A percentile compares a stretch with the other conserved stretches of the same genome.
Evolutionary conservation across 2,329 filamentous ascomycete species (phyloP).

Genomic region (Alternaria postmessia): DNA sequence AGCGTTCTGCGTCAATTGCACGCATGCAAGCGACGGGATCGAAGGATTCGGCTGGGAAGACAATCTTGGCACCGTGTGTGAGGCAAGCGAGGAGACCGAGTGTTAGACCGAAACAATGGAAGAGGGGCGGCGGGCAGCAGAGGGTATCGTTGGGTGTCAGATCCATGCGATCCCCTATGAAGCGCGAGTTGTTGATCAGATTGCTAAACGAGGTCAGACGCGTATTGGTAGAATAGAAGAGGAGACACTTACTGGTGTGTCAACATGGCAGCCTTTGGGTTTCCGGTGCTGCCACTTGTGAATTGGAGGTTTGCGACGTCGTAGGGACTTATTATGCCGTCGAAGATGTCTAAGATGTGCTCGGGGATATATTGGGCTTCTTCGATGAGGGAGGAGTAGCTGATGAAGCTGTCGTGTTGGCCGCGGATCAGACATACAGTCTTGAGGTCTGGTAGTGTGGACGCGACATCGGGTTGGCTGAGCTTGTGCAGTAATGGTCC

Average conservation of each 20-base stretch:
- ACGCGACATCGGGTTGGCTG: slow-evolving; percentile 26
- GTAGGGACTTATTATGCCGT: slow-evolving; percentile 44
- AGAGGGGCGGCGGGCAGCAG: slow-evolving; percentile 83
- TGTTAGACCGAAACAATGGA: slow-evolving; percentile 86
- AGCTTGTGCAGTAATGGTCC: slow-evolving; percentile 60
- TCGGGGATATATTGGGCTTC: slow-evolving; percentile 41
- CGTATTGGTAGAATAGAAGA: background rate
- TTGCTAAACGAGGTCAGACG: slow-evolving; percentile 34
- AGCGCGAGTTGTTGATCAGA: slow-evolving; percentile 52
- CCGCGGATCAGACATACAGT: slow-evolving; percentile 45
- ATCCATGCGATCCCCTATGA: slow-evolving; percentile 73
- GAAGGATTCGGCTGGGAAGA: slow-evolving; percentile 77
- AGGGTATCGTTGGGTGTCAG: slow-evolving; percentile 71
- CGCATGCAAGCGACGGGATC: slow-evolving; percentile 71
- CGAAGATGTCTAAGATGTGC: slow-evolving; percentile 47
- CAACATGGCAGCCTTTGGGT: slow-evolving; percentile 51
- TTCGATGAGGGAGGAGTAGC: slow-evolving; percentile 66
- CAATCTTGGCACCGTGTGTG: slow-evolving; percentile 77
- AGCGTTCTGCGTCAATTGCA: slow-evolving; percentile 62
- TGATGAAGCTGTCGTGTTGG: slow-evolving; percentile 59
- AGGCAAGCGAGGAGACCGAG: slow-evolving; percentile 76
- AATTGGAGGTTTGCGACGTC: slow-evolving; percentile 51
- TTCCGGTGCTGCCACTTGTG: slow-evolving; percentile 51
- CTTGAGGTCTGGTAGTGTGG: slow-evolving; percentile 40
- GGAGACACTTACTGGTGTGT: slow-evolving; percentile 45